A percentile compares a stretch with the other conserved stretches of the same genome.
These are phyloP conservation scores for Helicocarpus griseus DNA, from an alignment of 2,329 filamentous ascomycete species.

Conservation along the genomic window DNA sequence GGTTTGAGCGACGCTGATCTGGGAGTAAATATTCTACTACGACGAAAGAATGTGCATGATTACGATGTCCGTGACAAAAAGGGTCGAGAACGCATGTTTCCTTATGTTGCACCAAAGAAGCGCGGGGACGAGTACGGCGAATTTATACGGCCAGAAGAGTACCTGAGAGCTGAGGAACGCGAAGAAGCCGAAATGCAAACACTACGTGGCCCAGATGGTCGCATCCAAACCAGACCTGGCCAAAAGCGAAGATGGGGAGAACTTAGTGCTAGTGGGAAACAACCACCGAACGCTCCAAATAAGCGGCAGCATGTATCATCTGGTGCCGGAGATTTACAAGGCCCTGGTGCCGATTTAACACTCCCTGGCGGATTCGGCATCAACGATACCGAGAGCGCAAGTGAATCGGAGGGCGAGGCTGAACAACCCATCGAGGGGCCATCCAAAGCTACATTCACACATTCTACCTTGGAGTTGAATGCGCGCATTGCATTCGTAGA, in stretches of 20 bases:
- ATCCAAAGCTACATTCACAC: constrained; percentile 60
- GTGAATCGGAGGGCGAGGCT: constrained; percentile 44
- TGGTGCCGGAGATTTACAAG: constrained; percentile 13
- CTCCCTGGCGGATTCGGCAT: constrained; percentile 21
- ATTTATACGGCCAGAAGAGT: constrained; percentile 86
- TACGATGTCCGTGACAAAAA: constrained; percentile 87
- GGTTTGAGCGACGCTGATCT: constrained; percentile 82
- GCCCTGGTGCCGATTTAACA: constrained; percentile 39
- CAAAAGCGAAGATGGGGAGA: constrained; percentile 96
- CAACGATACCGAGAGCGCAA: constrained; percentile 44
- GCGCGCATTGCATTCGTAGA: constrained; percentile 80
- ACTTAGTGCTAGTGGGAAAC: constrained; percentile 35
- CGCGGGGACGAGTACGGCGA: constrained; percentile 89
- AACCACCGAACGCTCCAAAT: constrained; percentile 36
- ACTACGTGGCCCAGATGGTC: constrained; percentile 42
- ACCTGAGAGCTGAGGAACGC: constrained; percentile 81
- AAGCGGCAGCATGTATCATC: constrained; percentile 50
- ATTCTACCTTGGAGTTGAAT: constrained; percentile 56
- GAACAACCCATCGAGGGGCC: constrained; percentile 52
- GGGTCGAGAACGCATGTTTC: constrained; percentile 86
- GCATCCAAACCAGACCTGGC: constrained; percentile 57
- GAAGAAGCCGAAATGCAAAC: constrained; percentile 63
- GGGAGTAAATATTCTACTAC: constrained; percentile 80
- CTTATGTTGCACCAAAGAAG: constrained; percentile 68
- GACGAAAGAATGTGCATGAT: constrained; percentile 84